Percentiles rank a stretch among this genome's conserved stretches.
Conservation (phyloP, 495 filamentous ascomycete species). For the Aspergillus diversus region DNA sequence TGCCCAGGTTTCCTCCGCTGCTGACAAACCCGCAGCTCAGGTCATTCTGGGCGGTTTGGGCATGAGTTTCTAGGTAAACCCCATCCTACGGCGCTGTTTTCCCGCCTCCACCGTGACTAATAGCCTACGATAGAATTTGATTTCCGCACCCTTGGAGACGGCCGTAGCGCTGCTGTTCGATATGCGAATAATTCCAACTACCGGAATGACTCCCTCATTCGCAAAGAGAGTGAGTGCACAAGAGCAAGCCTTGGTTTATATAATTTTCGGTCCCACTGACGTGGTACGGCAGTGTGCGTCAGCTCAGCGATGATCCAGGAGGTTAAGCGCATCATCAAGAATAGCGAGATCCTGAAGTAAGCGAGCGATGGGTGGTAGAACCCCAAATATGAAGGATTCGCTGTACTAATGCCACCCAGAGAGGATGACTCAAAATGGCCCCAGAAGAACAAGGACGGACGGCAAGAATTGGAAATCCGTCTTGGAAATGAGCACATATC, state of each 20-base stretch:
- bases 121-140: slow-evolving; percentile 76
- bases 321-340: slow-evolving; percentile 95
- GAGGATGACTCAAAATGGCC: slow-evolving; percentile 99
- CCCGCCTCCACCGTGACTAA: slow-evolving; percentile 32
- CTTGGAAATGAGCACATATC: slow-evolving; percentile 96
- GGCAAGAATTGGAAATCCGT: slow-evolving; percentile 95
- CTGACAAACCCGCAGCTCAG: slow-evolving; percentile 72
- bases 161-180: slow-evolving; percentile 89
- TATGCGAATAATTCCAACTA: slow-evolving; percentile 99
- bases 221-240: slow-evolving; percentile 90
- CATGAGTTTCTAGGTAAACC: slow-evolving; percentile 93
- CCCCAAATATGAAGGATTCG: neutral
- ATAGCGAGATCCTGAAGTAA: slow-evolving; percentile 98
- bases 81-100: neutral
- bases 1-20: slow-evolving; percentile 50
- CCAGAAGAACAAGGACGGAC: slow-evolving; percentile 98
- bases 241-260: neutral
- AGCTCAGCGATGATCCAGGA: slow-evolving; percentile 90
- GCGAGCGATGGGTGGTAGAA: slow-evolving; percentile 7
- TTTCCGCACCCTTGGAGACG: slow-evolving; percentile 89
- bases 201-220: slow-evolving; percentile 96
- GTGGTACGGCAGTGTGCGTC: slow-evolving; percentile 76
- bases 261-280: no score
- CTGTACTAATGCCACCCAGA: slow-evolving; percentile 47
- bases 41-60: slow-evolving; percentile 95